Percentiles rank a stretch among this genome's conserved stretches.
Conservation (phyloP, 352 stramenopile species). For the Globisporangium megalacanthum region DNA sequence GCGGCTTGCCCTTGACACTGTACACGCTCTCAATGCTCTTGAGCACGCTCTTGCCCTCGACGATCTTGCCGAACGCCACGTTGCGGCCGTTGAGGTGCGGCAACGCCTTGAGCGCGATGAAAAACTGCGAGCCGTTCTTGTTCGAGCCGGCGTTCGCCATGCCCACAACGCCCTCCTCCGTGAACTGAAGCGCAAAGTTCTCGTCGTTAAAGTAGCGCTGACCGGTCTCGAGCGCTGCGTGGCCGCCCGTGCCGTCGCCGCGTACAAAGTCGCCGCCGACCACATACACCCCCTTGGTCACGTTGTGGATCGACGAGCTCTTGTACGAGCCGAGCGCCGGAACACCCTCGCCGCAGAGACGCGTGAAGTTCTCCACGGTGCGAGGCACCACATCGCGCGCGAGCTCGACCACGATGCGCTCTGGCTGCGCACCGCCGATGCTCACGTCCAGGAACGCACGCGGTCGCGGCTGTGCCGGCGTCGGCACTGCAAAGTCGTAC, state of each 20-base stretch:
- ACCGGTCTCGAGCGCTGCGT: slow-evolving; percentile 63
- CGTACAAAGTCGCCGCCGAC: slow-evolving; percentile 69
- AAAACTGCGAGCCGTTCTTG: slow-evolving; percentile 99
- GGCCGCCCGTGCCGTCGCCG: slow-evolving; percentile 69
- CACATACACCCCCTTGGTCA: slow-evolving; percentile 78
- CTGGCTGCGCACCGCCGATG: slow-evolving; percentile 67
- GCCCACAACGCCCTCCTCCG: slow-evolving; percentile 74
- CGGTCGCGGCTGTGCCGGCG: slow-evolving; percentile 45
- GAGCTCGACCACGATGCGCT: slow-evolving; percentile 79
- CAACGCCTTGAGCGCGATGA: slow-evolving; percentile 91
- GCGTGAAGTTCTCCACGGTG: slow-evolving; percentile 73
- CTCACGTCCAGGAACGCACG: slow-evolving; percentile 79
- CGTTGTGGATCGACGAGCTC: slow-evolving; percentile 79
- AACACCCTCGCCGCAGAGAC: slow-evolving; percentile 69
- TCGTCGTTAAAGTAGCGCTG: slow-evolving; percentile 81
- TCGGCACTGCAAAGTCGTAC: slow-evolving; percentile 66
- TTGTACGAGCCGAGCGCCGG: slow-evolving; percentile 70
- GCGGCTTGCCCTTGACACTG: slow-evolving; percentile 75
- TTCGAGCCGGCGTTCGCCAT: slow-evolving; percentile 98
- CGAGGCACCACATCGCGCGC: slow-evolving; percentile 77
- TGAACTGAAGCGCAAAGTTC: slow-evolving; percentile 85
- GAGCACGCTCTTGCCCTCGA: slow-evolving; percentile 78
- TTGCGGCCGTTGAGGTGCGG: slow-evolving; percentile 86
- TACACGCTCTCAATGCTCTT: slow-evolving; percentile 82
- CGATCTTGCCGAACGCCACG: slow-evolving; percentile 84